Evolutionary conservation across 257 asterid genomes (phyloP), one percentile per base, ranked within the genome.

Genomic region (Solanum clarkiae): DNA sequence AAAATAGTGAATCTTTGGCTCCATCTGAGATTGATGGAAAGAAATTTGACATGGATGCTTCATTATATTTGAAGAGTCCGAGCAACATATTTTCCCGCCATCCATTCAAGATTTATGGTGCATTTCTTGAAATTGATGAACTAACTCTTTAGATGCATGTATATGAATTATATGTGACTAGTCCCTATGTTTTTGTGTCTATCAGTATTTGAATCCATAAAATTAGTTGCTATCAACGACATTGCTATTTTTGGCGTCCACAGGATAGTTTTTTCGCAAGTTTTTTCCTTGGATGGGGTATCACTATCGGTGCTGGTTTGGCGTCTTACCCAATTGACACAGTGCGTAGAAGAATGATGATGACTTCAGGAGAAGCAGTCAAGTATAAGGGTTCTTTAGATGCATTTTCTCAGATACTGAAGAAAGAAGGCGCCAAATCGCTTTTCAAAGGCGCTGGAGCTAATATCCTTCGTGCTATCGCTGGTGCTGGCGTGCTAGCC

Each of bases 261-360:
- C 87, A 84, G 89, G 89, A 84, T 54, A 84, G 65, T 47, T 87
- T 87, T 85, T 66, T 79, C 8, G 89, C 79, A 0, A 79, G 87
- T 77, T 87, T 87, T 84, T 80, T 84, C 32, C 87, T 87, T 55
- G 89, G 86, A 80, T 84, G 86, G 89, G 88, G 70, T 17, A 77
- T 71, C 17, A 86, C 86, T 13, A 79, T 62, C 49, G 82, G 77
- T 77, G 85, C 89, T 69, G 86, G 89, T n/a, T 77, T 87, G 24
- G 62, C 85, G 12, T n/a, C 87, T 75, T 87, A 87, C 55, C 88
- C 81, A 0, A 16, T 85, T 49, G 87, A 85, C 63, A 79, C 87
- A 6, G 87, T 85, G 57, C 86, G 86, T 84, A 44, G 86, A 74
- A 57, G 86, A 51, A 74, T 84, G 86, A 74, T 84, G 84, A 84